Evolutionary conservation across 1,284 basidiomycete species (phyloP).

Genomic region (Ganoderma boninense): DNA sequence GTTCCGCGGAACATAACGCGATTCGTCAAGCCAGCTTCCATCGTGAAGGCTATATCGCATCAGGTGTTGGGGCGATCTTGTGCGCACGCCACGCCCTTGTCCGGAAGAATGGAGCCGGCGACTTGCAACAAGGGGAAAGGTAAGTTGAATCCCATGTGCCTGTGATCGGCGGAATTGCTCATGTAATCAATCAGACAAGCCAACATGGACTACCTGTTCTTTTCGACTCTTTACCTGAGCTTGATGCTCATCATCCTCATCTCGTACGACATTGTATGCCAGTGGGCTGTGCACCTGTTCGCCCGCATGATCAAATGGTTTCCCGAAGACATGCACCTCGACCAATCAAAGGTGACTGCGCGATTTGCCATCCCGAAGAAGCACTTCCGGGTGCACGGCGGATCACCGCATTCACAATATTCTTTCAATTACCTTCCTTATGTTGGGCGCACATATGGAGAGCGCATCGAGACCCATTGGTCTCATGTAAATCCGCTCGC

Average conservation of each 20-base stretch:
- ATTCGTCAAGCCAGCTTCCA: conserved; percentile 37
- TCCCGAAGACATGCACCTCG: not conserved
- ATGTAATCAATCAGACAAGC: conserved; percentile 26
- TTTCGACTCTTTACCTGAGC: conserved; percentile 31
- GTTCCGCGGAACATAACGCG: conserved; percentile 33
- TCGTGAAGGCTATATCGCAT: conserved; percentile 35
- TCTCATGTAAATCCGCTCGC: no score
- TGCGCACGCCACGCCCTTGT: conserved; percentile 46
- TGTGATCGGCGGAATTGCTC: no score
- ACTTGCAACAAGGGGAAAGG: conserved; percentile 49
- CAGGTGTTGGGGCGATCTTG: conserved; percentile 43
- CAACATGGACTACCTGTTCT: conserved; percentile 49
- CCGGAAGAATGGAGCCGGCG: conserved; percentile 41
- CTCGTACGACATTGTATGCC: conserved; percentile 48
- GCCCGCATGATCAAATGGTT: conserved; percentile 1
- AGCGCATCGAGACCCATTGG: no score
- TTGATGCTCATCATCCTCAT: conserved; percentile 31
- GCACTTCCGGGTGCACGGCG: not conserved
- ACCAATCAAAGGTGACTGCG: not conserved
- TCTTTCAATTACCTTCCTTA: no score
- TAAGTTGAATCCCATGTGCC: no score
- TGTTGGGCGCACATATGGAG: no score
- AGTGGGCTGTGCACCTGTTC: conserved; percentile 39
- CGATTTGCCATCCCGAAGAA: not conserved
- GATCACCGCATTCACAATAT: no score